Conservation (phyloP, 2,329 filamentous ascomycete genomes). For the Alternaria dauci region DNA sequence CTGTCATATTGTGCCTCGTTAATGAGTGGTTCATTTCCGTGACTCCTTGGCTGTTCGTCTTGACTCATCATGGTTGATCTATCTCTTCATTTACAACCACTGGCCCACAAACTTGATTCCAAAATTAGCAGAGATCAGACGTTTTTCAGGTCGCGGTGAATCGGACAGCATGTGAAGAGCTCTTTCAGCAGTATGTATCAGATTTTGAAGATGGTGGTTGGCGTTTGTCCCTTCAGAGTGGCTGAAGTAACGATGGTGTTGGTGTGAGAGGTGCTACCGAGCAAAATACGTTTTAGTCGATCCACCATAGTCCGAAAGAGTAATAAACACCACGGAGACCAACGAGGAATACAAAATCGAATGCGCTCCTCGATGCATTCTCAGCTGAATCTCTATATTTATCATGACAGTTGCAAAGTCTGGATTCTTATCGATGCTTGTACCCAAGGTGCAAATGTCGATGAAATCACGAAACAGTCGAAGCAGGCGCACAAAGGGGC, state of each 20-base stretch:
- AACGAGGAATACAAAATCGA: neutral
- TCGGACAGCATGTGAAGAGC: neutral
- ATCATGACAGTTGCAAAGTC: too few relatives aligned
- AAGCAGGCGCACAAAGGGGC: neutral
- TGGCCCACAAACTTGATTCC: neutral
- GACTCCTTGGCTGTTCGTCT: neutral
- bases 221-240: neutral
- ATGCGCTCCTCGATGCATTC: neutral
- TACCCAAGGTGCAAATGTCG: neutral
- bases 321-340: neutral
- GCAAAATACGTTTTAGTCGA: constrained; percentile 11
- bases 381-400: neutral
- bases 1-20: neutral
- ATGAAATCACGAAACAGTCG: neutral
- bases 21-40: neutral
- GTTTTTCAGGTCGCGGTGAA: neutral
- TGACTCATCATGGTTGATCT: neutral
- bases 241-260: neutral
- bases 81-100: neutral
- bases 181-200: neutral
- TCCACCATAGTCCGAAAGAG: neutral
- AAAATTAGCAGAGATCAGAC: neutral
- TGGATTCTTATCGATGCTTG: too few relatives aligned
- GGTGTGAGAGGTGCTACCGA: constrained; percentile 10
- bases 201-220: neutral